Conservation (phyloP, 352 stramenopile genomes). For the Phytophthora sp. region DNA sequence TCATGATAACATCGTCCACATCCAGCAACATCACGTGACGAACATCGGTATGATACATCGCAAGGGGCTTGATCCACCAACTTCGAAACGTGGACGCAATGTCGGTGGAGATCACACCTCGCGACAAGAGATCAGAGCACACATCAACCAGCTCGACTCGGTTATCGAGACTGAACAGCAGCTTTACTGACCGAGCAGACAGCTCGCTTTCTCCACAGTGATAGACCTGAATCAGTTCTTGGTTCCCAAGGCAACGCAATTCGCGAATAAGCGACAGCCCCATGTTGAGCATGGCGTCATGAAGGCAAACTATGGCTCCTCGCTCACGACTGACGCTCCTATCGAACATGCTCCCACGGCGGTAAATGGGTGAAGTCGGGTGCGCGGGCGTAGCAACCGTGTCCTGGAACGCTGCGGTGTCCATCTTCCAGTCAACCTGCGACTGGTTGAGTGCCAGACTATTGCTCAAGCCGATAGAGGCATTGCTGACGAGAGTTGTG, state of each 20-base stretch:
- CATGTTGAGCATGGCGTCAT: conserved; percentile 43
- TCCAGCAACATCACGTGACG: conserved; percentile 47
- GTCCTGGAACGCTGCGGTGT: conserved; percentile 20
- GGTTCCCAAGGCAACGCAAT: conserved; percentile 24
- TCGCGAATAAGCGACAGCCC: conserved; percentile 43
- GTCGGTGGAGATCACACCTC: conserved; percentile 13
- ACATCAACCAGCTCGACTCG: conserved; percentile 43
- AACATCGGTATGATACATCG: conserved; percentile 43
- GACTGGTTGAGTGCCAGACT: conserved; percentile 21
- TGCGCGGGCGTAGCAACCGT: background rate
- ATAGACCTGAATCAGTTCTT: conserved; percentile 33
- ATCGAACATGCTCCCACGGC: conserved; percentile 20
- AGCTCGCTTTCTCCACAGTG: conserved; percentile 47
- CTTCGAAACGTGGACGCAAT: conserved; percentile 32
- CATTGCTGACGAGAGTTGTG: conserved; percentile 14
- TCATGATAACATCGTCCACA: conserved; percentile 60
- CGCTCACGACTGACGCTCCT: conserved; percentile 16
- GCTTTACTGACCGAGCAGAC: conserved; percentile 29
- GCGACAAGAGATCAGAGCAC: conserved; percentile 33
- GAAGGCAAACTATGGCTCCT: conserved; percentile 31
- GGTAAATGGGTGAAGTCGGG: conserved; percentile 14
- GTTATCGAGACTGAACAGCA: conserved; percentile 34
- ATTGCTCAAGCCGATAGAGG: conserved; percentile 15
- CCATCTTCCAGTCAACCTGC: conserved; percentile 21
- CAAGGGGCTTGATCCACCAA: conserved; percentile 56